These are phyloP conservation scores for Orbilia oligospora DNA, from an alignment of 2,329 filamentous ascomycete genomes.

Conservation along the genomic window DNA sequence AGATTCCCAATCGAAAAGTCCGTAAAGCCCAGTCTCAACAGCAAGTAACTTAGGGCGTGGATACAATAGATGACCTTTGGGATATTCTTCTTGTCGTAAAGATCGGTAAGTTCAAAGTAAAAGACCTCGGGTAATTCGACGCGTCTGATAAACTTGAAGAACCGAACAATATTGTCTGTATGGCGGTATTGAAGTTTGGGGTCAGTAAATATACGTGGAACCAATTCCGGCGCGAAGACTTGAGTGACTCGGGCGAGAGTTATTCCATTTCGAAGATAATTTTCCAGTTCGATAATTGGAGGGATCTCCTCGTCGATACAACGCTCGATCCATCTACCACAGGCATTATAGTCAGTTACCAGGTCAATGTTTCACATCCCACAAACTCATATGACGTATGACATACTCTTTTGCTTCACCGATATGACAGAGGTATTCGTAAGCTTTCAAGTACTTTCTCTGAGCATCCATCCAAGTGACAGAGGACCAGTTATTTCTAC, in stretches of 20 bases:
- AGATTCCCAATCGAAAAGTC: constrained; percentile 97
- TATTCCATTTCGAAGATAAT: constrained; percentile 91
- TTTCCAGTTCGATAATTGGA: constrained; percentile 92
- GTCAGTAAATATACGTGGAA: constrained; percentile 86
- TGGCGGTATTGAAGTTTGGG: constrained; percentile 91
- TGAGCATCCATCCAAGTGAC: constrained; percentile 99
- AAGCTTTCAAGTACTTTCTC: constrained; percentile 93
- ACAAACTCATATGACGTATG: background rate
- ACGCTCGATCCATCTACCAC: constrained; percentile 84
- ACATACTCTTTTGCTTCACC: constrained; percentile 89
- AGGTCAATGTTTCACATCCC: background rate
- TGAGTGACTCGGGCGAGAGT: constrained; percentile 95
- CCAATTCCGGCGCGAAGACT: constrained; percentile 82
- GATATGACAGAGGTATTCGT: constrained; percentile 98
- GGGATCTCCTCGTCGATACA: constrained; percentile 87
- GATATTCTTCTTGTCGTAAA: constrained; percentile 99
- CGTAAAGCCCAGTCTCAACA: constrained; percentile 94
- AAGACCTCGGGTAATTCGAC: constrained; percentile 94
- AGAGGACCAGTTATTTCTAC: constrained; percentile 76
- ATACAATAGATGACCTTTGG: constrained; percentile 99
- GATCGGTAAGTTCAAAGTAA: constrained; percentile 94
- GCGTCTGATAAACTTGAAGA: constrained; percentile 93
- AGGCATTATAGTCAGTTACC: constrained; percentile 32
- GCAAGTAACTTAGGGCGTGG: constrained; percentile 95
- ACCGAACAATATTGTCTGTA: constrained; percentile 97